phyloP scores from a whole-genome alignment of 2,329 filamentous ascomycete species.

The Paecilomyces sp. region DNA sequence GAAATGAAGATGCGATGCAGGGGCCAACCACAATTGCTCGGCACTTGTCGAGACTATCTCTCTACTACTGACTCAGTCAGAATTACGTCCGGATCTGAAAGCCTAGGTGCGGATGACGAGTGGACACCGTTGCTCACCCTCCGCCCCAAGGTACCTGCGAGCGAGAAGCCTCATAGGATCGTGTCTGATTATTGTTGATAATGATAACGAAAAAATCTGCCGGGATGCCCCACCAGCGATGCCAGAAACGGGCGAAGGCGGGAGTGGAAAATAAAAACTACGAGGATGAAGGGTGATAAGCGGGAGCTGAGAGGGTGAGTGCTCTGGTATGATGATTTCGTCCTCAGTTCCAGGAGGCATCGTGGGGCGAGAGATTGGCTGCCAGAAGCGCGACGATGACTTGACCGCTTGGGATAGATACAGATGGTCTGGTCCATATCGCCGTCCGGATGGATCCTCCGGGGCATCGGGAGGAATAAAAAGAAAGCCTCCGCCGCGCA shows the following conservation, averaged over 20 bases:
- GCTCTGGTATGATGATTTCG: background rate
- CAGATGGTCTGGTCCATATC: no score
- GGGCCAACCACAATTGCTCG: background rate
- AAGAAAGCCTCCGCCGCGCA: background rate
- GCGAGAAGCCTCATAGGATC: background rate
- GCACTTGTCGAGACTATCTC: background rate
- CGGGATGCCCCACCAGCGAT: background rate
- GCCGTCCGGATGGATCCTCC: no score
- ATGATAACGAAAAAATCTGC: constrained; percentile 1
- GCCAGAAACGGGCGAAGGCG: background rate
- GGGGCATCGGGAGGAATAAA: background rate
- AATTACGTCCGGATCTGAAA: background rate
- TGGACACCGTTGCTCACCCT: background rate
- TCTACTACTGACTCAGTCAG: background rate
- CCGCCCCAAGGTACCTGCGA: background rate
- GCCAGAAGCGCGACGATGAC: background rate
- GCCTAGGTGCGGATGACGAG: background rate
- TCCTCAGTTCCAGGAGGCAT: background rate
- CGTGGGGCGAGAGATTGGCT: background rate
- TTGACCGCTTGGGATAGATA: background rate
- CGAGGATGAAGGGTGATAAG: background rate
- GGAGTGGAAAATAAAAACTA: background rate
- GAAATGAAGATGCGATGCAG: no score
- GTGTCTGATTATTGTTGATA: background rate
- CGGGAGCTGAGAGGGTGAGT: background rate